Base-by-base conservation (phyloP, 495 filamentous ascomycete genomes). In the Penicillium antarcticum region DNA sequence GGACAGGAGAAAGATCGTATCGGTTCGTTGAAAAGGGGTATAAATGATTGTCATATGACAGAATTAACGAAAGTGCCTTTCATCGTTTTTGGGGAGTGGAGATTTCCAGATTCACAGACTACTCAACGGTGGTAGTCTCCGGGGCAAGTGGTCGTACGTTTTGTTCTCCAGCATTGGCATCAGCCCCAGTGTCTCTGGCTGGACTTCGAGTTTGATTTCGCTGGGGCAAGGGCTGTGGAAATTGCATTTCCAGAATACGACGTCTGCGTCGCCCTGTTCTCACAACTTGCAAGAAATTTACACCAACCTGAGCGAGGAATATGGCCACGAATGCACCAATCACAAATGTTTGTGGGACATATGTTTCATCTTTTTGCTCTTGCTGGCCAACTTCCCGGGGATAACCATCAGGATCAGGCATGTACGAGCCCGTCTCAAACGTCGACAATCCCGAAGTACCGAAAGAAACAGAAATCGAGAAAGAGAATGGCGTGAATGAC, bases 391-490 rank as follows among this genome's bases (percentile, higher is more conserved):
- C 16, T 3, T 41, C 29, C 4, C 6, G 13, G 26, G 8, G 18
- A 6, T 42, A 38, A 7, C 16, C 37, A 42, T 4, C 16, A 7
- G 13, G 13, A 24, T 43, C 17, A 23, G 35, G 31, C 8, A 51
- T 17, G 4, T 57, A 48, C 16, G 45, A 57, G 24, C 48, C 45
- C 11, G 17, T 47, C 23, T 41, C 48, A 6, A 41, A 43, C 12
- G 56, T 34, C 1, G 57, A 46, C 8, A 61, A 29, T 4, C 46
- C 46, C 11, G 58, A 45, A 19, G 63, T 51, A 39, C 73, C 70
- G 42, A 77, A 67, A 3, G 71, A 72, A n/a, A 77, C 45, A 0
- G 71, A 75, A 9, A 74, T 61, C 4, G 71, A 74, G 53, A 75
- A 62, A 19, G 69, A 58, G 23, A 72, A 71, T 16, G 67, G 62